Percentiles rank a stretch among this genome's conserved stretches.
Evolutionary conservation across 1,284 basidiomycete species (phyloP).

Genomic region (Leccinum fuscescens): DNA sequence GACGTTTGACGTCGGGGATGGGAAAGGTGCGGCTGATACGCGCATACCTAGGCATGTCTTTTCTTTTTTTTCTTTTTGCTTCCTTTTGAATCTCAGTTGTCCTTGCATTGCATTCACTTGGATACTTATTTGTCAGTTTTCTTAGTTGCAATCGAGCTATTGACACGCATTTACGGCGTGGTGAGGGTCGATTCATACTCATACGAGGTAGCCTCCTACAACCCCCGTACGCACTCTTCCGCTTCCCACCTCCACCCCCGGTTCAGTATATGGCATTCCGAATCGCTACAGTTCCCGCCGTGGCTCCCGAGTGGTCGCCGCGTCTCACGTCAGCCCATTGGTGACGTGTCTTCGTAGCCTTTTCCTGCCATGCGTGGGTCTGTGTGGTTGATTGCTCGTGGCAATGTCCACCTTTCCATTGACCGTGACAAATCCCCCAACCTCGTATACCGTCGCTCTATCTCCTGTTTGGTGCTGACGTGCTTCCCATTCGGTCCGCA

Average conservation of each 20-base stretch:
- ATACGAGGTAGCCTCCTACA: conserved; percentile 1
- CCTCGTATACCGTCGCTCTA: neutral
- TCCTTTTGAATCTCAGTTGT: conserved; percentile 10
- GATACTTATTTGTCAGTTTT: too few species aligned
- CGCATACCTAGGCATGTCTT: neutral
- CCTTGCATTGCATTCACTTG: too few species aligned
- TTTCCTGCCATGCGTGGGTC: neutral
- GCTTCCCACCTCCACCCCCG: conserved; percentile 16
- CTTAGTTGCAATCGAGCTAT: too few species aligned
- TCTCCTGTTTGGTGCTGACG: conserved; percentile 15
- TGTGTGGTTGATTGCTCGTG: conserved; percentile 3
- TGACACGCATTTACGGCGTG: too few species aligned
- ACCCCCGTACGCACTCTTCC: conserved; percentile 5
- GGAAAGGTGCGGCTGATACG: conserved; percentile 4
- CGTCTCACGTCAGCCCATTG: too few species aligned
- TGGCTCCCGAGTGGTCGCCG: conserved; percentile 19
- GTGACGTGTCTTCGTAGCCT: conserved; percentile 11
- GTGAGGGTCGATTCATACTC: too few species aligned
- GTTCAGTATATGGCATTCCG: conserved; percentile 9
- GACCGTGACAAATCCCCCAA: neutral
- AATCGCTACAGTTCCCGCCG: conserved; percentile 13
- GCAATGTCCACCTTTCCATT: neutral
- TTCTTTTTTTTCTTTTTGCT: neutral
- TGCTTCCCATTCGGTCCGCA: conserved; percentile 1
- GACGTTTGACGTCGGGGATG: neutral